Conservation (phyloP, 2,329 filamentous ascomycete genomes). For the Aspergillus unguis region DNA sequence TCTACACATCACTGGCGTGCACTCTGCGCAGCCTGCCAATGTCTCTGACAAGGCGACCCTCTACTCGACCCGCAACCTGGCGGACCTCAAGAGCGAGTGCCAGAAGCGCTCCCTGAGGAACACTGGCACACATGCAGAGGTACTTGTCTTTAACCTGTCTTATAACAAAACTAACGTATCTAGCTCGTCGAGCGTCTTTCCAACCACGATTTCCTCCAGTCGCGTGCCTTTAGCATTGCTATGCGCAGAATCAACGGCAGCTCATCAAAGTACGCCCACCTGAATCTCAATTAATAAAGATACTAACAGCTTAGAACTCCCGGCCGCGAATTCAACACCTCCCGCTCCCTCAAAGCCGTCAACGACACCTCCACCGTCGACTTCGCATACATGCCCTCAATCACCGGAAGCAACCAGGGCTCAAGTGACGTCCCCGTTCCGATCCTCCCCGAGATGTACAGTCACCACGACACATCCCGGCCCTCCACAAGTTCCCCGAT, state of each 20-base stretch:
- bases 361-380: conserved; percentile 61
- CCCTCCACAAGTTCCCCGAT: conserved; percentile 37
- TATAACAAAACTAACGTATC: conserved; percentile 3
- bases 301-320: conserved; percentile 44
- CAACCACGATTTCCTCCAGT: conserved; percentile 52
- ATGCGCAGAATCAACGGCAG: conserved; percentile 48
- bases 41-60: conserved; percentile 50
- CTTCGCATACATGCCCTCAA: conserved; percentile 59
- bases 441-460: conserved; percentile 45
- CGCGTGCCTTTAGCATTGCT: conserved; percentile 55
- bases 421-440: conserved; percentile 47
- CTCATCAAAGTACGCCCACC: conserved; percentile 35
- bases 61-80: conserved; percentile 51
- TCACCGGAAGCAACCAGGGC: conserved; percentile 45
- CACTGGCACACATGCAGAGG: conserved; percentile 50
- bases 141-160: conserved; percentile 25
- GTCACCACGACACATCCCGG: conserved; percentile 25
- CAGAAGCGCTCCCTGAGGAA: conserved; percentile 47
- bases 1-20: conserved; percentile 60
- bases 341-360: conserved; percentile 53
- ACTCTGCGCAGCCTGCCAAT: conserved; percentile 52
- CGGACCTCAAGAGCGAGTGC: conserved; percentile 52
- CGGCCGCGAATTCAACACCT: conserved; percentile 61
- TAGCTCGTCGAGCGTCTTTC: conserved; percentile 52
- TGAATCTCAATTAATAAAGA: too few relatives aligned